Base-by-base conservation (phyloP, 371 early-diverging fungal genomes). In the Zychaea mexicana region DNA sequence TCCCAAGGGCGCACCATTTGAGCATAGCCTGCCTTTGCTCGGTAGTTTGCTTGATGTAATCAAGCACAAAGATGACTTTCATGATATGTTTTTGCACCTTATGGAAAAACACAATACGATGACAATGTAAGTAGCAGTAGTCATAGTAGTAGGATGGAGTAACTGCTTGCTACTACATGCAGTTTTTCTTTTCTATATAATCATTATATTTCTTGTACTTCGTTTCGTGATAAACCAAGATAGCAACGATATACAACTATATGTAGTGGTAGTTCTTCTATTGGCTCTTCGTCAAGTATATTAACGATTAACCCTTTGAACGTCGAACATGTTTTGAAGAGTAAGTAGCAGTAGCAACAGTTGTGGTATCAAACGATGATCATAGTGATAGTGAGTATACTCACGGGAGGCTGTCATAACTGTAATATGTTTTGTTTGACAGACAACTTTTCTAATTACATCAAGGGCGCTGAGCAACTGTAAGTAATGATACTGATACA, bases 401-500 rank as follows among this genome's bases (percentile, higher is more conserved):
- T n/a, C n/a, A n/a, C n/a, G n/a, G 19, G 12, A 31, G 21, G 22
- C 12, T 27, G n/a, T 8, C 21, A 52, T 7, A 3, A 19, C 26
- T 15, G 21, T 36, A 46, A 39, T 24, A 10, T 31, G 4, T 12
- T 21, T 21, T 59, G 10, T 33, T 45, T 13, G 9, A 32, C 62
- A 79, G 79, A 52, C 36, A 79, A 79, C 36, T 80, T 80, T 57
- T 67, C 73, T 52, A 80, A 80, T 60, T 80, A 80, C 52, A 62
- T 71, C 58, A 81, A 81, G 39, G 81, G 81, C 1, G 75, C 72
- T 9, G 31, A 70, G 22, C 13, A 72, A 22, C 60, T 74, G 36
- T 60, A 65, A 31, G 64, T 64, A n/a, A n/a, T n/a, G n/a, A n/a
- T n/a, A n/a, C n/a, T n/a, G n/a, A n/a, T n/a, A n/a, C n/a, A n/a